Percentiles rank a stretch among this genome's conserved stretches.
These are phyloP conservation scores for Phaeosphaeriaceae sp. DNA, from an alignment of 2,329 filamentous ascomycete species.

Conservation along the genomic window DNA sequence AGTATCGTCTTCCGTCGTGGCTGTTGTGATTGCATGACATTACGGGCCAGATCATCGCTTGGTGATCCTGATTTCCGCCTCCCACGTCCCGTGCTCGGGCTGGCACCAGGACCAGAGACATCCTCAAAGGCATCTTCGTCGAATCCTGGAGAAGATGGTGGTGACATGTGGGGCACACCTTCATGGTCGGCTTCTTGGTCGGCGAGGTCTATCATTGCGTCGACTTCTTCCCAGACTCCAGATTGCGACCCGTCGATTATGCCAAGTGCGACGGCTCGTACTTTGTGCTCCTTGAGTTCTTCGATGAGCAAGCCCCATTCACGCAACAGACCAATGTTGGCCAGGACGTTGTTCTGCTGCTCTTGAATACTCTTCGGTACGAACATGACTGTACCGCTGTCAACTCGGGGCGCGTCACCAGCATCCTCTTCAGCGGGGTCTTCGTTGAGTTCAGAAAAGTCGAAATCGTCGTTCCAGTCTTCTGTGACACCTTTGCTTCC, in stretches of 20 bases:
- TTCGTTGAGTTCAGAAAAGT: slow-evolving; percentile 68
- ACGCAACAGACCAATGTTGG: slow-evolving; percentile 82
- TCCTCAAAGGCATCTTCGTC: slow-evolving; percentile 67
- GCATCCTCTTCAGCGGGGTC: slow-evolving; percentile 36
- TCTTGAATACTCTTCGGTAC: slow-evolving; percentile 82
- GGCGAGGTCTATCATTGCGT: slow-evolving; percentile 86
- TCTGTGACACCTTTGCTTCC: slow-evolving; percentile 82
- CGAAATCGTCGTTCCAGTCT: slow-evolving; percentile 91
- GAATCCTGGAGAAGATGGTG: slow-evolving; percentile 63
- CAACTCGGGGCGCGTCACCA: slow-evolving; percentile 48
- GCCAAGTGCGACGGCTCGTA: slow-evolving; percentile 71
- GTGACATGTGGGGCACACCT: slow-evolving; percentile 58
- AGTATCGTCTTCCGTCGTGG: slow-evolving; percentile 45
- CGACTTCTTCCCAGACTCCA: slow-evolving; percentile 78
- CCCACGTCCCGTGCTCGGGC: slow-evolving; percentile 37
- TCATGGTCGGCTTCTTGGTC: slow-evolving; percentile 70
- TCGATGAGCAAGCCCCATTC: slow-evolving; percentile 84
- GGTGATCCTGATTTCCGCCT: slow-evolving; percentile 40
- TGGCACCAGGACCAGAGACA: slow-evolving; percentile 49
- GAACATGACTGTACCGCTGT: slow-evolving; percentile 64
- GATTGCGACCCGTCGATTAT: slow-evolving; percentile 67
- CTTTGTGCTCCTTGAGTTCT: slow-evolving; percentile 78
- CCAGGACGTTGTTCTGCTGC: slow-evolving; percentile 80
- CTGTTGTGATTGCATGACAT: slow-evolving; percentile 25
- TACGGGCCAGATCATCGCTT: slow-evolving; percentile 34